Evolutionary conservation across 305 asterid genomes (phyloP).

Genomic region (Plantago lanceolata): DNA sequence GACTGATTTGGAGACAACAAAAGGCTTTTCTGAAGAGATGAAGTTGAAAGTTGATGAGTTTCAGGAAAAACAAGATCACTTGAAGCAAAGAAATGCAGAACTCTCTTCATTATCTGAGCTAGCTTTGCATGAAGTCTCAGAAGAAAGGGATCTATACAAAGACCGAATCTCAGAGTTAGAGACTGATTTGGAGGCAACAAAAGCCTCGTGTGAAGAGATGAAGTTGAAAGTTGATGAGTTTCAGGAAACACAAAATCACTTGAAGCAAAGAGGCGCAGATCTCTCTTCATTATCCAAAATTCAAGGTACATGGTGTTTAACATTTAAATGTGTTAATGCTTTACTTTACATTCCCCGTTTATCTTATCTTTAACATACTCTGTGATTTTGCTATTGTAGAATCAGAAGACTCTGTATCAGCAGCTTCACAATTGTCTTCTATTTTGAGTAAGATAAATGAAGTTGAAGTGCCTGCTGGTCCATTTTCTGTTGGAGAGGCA

Average conservation of each 20-base stretch:
- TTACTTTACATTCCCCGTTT: slow-evolving; percentile 17
- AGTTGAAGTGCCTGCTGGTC: slow-evolving; percentile 49
- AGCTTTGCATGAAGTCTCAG: slow-evolving; percentile 40
- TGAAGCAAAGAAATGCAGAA: slow-evolving; percentile 54
- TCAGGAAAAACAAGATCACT: slow-evolving; percentile 40
- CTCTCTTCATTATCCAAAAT: slow-evolving; percentile 45
- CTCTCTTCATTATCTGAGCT: slow-evolving; percentile 43
- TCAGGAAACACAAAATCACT: slow-evolving; percentile 39
- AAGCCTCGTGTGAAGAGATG: slow-evolving; percentile 44
- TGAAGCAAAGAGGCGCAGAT: slow-evolving; percentile 54
- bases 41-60: slow-evolving; percentile 43
- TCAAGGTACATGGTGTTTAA: slow-evolving; percentile 48
- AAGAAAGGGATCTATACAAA: slow-evolving; percentile 54
- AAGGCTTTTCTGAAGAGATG: slow-evolving; percentile 44
- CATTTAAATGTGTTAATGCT: slow-evolving; percentile 3
- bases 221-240: slow-evolving; percentile 44
- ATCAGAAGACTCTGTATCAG: slow-evolving; percentile 43
- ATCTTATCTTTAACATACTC: slow-evolving; percentile 20
- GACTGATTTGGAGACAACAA: slow-evolving; percentile 47
- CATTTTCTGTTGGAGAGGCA: slow-evolving; percentile 35
- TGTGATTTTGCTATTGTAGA: slow-evolving; percentile 48
- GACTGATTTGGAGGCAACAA: slow-evolving; percentile 47
- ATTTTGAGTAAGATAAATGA: slow-evolving; percentile 60
- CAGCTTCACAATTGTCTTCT: slow-evolving; percentile 57
- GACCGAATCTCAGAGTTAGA: slow-evolving; percentile 53